Percentiles rank a stretch among this genome's conserved stretches.
Evolutionary conservation across 1,284 basidiomycete genomes (phyloP).

Genomic region (Boletus mariae): DNA sequence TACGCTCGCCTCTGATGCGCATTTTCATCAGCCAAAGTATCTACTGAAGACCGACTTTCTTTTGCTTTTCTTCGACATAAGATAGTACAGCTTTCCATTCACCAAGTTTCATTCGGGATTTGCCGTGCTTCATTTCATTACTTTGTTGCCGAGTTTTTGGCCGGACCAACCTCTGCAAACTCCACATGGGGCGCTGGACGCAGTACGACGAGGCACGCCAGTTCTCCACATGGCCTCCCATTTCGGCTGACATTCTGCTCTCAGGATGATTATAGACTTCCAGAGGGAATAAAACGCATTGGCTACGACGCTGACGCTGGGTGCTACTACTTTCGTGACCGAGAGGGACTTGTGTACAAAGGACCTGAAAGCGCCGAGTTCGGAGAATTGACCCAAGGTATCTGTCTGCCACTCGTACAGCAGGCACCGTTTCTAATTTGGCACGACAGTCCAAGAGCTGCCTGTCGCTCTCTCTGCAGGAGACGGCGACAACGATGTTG

Average conservation of each 20-base stretch:
- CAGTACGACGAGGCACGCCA: slow-evolving; percentile 48
- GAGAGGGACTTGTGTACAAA: slow-evolving; percentile 45
- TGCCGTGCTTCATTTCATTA: slow-evolving; percentile 16
- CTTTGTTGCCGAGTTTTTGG: slow-evolving; percentile 12
- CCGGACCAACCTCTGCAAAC: slow-evolving; percentile 16
- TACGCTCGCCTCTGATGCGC: neutral
- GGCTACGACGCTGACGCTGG: slow-evolving; percentile 60
- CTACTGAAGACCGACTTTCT: neutral
- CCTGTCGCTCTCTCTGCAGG: slow-evolving; percentile 20
- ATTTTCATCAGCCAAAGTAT: neutral
- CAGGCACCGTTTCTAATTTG: neutral
- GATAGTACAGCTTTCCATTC: neutral
- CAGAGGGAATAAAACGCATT: slow-evolving; percentile 57
- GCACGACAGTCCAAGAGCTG: slow-evolving; percentile 23
- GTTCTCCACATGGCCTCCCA: neutral
- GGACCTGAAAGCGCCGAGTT: slow-evolving; percentile 52
- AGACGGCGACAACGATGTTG: slow-evolving; percentile 45
- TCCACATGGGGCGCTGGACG: slow-evolving; percentile 52
- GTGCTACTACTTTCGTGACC: slow-evolving; percentile 54
- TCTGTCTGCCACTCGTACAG: neutral
- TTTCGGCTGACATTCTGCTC: slow-evolving; percentile 1
- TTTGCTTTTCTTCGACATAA: neutral
- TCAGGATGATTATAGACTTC: slow-evolving; percentile 58
- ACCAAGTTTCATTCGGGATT: slow-evolving; percentile 16
- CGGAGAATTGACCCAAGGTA: slow-evolving; percentile 52